Percentiles rank a stretch among this genome's conserved stretches.
phyloP scores from a whole-genome alignment of 305 asterid species.

The Solanum hybrid region DNA sequence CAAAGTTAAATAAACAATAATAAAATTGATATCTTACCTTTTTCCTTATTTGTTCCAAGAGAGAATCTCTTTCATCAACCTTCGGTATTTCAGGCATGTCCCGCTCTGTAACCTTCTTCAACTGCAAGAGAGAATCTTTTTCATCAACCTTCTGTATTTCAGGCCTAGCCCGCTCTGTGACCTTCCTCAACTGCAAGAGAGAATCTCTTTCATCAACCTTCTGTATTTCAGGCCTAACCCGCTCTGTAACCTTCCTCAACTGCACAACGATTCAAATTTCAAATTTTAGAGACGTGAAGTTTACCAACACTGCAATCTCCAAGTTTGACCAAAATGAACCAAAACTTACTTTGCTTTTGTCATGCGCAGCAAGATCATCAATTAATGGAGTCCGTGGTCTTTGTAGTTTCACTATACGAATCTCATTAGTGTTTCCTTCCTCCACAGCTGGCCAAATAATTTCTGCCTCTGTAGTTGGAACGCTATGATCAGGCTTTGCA shows the following conservation, averaged over 20 bases:
- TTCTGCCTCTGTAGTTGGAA: conserved; percentile 28
- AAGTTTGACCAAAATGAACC: neutral
- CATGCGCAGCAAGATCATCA: conserved; percentile 63
- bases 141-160: conserved; percentile 48
- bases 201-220: conserved; percentile 43
- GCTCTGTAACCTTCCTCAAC: conserved; percentile 67
- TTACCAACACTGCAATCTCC: neutral
- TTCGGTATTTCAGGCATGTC: conserved; percentile 35
- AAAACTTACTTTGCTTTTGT: conserved; percentile 72
- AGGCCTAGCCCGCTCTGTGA: conserved; percentile 46
- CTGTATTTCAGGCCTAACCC: conserved; percentile 35
- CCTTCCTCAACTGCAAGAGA: conserved; percentile 38
- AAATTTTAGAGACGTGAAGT: conserved; percentile 1
- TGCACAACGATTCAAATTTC: conserved; percentile 30
- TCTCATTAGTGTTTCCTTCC: conserved; percentile 32
- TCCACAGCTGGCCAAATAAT: conserved; percentile 35
- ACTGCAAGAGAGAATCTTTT: conserved; percentile 29
- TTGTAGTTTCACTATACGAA: conserved; percentile 37
- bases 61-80: conserved; percentile 39
- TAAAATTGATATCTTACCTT: conserved; percentile 43
- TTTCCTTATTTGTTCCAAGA: conserved; percentile 78
- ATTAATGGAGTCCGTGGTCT: conserved; percentile 63
- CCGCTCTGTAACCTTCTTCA: conserved; percentile 60
- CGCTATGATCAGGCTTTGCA: conserved; percentile 20
- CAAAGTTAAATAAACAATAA: neutral